Conservation (phyloP, 2,329 filamentous ascomycete species). For the Fusarium goolgardi region DNA sequence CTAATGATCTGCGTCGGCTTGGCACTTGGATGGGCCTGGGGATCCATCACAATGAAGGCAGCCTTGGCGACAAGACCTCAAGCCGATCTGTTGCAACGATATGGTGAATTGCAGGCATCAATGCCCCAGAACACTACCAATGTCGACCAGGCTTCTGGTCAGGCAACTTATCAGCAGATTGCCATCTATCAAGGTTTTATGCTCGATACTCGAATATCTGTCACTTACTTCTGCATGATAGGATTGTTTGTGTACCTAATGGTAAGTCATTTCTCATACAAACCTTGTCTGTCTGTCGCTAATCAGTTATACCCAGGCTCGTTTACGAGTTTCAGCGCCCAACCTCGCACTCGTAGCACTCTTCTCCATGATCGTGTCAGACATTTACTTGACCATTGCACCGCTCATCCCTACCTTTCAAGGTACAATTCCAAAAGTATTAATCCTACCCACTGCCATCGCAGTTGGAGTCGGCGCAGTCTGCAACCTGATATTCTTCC, state of each 20-base stretch:
- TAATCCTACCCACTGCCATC: slow-evolving; percentile 8
- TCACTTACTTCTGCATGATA: slow-evolving; percentile 41
- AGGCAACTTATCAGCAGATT: slow-evolving; percentile 23
- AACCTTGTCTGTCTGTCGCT: not conserved
- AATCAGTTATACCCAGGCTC: not conserved
- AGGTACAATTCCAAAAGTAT: slow-evolving; percentile 12
- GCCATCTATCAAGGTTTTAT: slow-evolving; percentile 33
- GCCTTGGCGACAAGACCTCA: slow-evolving; percentile 34
- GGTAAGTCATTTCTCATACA: not conserved
- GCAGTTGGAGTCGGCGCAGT: slow-evolving; percentile 15
- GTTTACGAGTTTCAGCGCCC: slow-evolving; percentile 17
- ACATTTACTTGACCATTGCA: slow-evolving; percentile 13
- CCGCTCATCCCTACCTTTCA: slow-evolving; percentile 14
- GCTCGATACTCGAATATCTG: slow-evolving; percentile 28
- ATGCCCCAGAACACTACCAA: slow-evolving; percentile 36
- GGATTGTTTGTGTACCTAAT: slow-evolving; percentile 32
- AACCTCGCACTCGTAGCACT: slow-evolving; percentile 14
- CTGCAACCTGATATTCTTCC: slow-evolving; percentile 20
- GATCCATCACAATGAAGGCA: slow-evolving; percentile 36
- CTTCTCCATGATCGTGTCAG: slow-evolving; percentile 14
- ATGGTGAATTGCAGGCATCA: slow-evolving; percentile 19
- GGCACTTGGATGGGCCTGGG: slow-evolving; percentile 35
- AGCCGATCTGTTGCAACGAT: slow-evolving; percentile 27
- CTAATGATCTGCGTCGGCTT: slow-evolving; percentile 31
- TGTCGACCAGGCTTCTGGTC: slow-evolving; percentile 19